phyloP scores from a whole-genome alignment of 106 monocot genomes.

The Acorus gramineus region DNA sequence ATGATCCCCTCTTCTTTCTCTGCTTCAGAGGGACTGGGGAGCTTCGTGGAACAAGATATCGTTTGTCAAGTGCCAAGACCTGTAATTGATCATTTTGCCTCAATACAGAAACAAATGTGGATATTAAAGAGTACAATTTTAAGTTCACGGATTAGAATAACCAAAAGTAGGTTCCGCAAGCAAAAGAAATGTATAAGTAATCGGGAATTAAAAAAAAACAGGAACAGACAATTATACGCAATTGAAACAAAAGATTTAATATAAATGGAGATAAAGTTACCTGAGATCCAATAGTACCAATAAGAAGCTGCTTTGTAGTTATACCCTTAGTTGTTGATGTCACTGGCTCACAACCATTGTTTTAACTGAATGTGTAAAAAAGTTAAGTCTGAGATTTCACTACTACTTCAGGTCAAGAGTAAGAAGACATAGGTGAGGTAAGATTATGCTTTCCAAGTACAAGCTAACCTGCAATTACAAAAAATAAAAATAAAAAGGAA shows the following conservation, averaged over 20 bases:
- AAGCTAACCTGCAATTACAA: conserved; percentile 56
- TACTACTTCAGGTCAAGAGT: conserved; percentile 65
- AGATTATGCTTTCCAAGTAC: conserved; percentile 90
- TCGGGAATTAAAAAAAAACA: too few relatives aligned
- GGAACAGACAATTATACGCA: too few relatives aligned
- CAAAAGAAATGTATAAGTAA: too few relatives aligned
- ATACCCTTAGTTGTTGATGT: conserved; percentile 89
- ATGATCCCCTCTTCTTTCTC: conserved; percentile 97
- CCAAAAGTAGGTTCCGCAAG: too few relatives aligned
- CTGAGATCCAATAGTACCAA: conserved; percentile 95
- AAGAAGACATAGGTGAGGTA: conserved; percentile 68
- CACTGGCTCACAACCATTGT: conserved; percentile 38
- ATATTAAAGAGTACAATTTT: too few relatives aligned
- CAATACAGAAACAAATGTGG: too few relatives aligned
- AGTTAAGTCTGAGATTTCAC: conserved; percentile 85
- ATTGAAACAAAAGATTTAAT: too few relatives aligned
- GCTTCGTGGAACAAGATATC: conserved; percentile 89
- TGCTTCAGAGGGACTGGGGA: conserved; percentile 56
- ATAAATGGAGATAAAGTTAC: conserved; percentile 19
- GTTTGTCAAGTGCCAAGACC: conserved; percentile 91
- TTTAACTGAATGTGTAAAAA: conserved; percentile 93
- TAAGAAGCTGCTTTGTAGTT: conserved; percentile 91
- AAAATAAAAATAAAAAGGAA: conserved; percentile 5
- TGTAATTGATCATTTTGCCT: conserved; percentile 10
- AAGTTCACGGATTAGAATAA: too few relatives aligned